Evolutionary conservation across 805 yeast species (phyloP), one percentile per base, ranked within the genome.

Genomic region (Sporopachydermia lactativora): DNA sequence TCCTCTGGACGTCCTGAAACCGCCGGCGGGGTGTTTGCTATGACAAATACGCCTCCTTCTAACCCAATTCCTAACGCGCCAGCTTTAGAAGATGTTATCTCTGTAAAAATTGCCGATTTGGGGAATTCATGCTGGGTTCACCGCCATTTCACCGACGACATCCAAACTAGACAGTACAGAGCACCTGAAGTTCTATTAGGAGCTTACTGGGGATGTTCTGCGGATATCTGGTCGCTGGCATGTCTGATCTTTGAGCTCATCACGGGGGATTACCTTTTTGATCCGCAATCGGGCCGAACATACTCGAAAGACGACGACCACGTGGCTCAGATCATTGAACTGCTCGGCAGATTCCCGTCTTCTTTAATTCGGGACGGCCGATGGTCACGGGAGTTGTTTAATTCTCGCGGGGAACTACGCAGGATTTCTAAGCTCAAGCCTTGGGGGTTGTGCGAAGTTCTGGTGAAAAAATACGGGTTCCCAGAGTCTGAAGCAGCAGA

Each of bases 41-140:
- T 24, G n/a, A n/a, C 31, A 24, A 24, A 24, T 24, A 8, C 8
- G 8, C 31, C 31, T 8, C 31, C 31, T 24, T n/a, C 31, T 24
- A 24, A 24, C n/a, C 31, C 31, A 8, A 24, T 24, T 24, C 31
- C 31, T 8, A 24, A 24, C n/a, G n/a, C 31, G 8, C 31, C n/a
- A n/a, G 75, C 45, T 4, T 36, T 45, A 13, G 39, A 36, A n/a
- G 14, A 6, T 15, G 43, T 59, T 14, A 60, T 61, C 14, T 56
- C 59, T 6, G 73, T 77, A 31, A 77, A 77, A 48, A 68, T 77
- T 34, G 83, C 83, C 2, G 84, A 77, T 54, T 62, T 77, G 45
- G 84, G 84, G 24, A 77, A 77, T 52, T 80, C 82, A 3, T 76
- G 82, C 55, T 75, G 77, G 74, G 59, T 63, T 18, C 62, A 70